These are phyloP conservation scores for Thamnidium elegans DNA, from an alignment of 192 early-diverging fungal genomes.

Conservation along the genomic window DNA sequence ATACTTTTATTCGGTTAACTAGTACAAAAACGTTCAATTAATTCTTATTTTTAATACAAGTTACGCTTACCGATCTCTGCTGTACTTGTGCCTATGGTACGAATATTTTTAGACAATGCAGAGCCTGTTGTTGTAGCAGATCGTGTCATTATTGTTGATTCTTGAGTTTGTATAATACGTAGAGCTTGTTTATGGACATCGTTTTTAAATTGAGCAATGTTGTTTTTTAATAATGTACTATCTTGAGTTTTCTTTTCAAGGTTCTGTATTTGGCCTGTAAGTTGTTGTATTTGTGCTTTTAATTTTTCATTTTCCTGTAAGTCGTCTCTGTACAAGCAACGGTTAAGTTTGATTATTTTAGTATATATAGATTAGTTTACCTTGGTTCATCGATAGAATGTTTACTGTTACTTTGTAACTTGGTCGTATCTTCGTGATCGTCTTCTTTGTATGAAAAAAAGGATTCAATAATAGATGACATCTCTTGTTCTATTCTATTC, in stretches of 20 bases:
- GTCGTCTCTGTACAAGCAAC: not conserved
- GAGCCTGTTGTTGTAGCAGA: constrained; percentile 7
- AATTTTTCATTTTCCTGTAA: constrained; percentile 16
- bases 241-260: constrained; percentile 65
- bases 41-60: not conserved
- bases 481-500: constrained; percentile 13
- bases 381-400: not conserved
- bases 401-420: not conserved
- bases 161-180: constrained; percentile 46
- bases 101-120: not conserved
- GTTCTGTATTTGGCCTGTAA: constrained; percentile 49
- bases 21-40: not conserved
- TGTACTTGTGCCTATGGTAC: not conserved
- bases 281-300: constrained; percentile 46
- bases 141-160: constrained; percentile 28
- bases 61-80: constrained; percentile 1
- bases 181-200: constrained; percentile 58
- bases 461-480: constrained; percentile 50
- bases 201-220: constrained; percentile 66
- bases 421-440: not conserved
- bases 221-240: constrained; percentile 56
- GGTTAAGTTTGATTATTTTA: not conserved
- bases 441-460: constrained; percentile 45
- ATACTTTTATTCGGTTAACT: constrained; percentile 43
- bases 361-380: not conserved